phyloP scores from a whole-genome alignment of 306 rosid species.

The Cajanus cajan region DNA sequence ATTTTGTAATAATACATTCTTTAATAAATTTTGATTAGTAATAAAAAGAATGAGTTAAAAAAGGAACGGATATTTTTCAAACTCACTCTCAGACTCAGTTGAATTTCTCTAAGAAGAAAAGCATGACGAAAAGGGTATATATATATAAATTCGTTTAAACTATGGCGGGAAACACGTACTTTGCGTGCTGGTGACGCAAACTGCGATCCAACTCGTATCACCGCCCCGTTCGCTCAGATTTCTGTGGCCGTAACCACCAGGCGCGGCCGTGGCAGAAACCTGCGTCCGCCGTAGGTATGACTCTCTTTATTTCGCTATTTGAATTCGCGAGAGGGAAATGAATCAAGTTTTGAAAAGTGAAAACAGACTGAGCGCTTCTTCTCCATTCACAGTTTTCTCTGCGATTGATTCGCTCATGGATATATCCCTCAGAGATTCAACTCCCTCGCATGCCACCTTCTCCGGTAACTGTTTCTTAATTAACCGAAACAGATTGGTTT shows the following conservation, averaged over 20 bases:
- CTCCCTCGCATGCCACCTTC: slow-evolving; percentile 29
- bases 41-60: neutral
- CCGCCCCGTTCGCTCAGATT: neutral
- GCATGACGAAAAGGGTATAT: neutral
- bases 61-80: neutral
- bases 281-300: neutral
- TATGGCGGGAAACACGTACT: slow-evolving; percentile 22
- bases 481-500: neutral
- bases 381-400: slow-evolving; percentile 9
- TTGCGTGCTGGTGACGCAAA: neutral
- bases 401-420: slow-evolving; percentile 24
- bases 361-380: neutral
- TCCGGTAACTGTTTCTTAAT: slow-evolving; percentile 26
- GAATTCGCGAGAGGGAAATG: neutral
- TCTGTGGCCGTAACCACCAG: neutral
- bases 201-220: neutral
- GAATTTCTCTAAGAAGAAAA: no score
- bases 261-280: neutral
- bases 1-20: no score
- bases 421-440: neutral
- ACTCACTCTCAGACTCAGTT: neutral
- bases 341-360: slow-evolving; percentile 9
- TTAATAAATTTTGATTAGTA: neutral
- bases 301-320: neutral
- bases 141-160: neutral